Conservation (phyloP, 2,329 filamentous ascomycete species). For the Neofusicoccum sp. region DNA sequence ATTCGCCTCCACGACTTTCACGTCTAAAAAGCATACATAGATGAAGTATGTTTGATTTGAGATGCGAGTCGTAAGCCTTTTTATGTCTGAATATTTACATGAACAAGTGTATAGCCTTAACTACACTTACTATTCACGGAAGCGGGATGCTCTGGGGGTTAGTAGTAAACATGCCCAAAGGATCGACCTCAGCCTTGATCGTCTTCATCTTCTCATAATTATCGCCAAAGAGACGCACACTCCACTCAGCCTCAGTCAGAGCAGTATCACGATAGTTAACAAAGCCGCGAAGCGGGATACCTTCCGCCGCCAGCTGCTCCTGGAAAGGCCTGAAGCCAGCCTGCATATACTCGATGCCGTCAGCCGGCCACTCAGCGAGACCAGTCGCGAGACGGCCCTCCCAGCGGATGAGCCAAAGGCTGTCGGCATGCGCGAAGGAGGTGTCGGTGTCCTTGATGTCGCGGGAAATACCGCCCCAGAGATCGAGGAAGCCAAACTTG, state of each 20-base stretch:
- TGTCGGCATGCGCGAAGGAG: constrained; percentile 25
- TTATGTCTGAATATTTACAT: too few species aligned
- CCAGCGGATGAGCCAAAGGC: constrained; percentile 30
- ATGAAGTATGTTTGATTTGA: too few species aligned
- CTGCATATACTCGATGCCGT: constrained; percentile 28
- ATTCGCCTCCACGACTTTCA: too few species aligned
- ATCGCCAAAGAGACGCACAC: constrained; percentile 25
- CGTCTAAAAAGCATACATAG: too few species aligned
- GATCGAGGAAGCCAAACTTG: constrained; percentile 26
- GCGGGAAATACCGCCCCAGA: constrained; percentile 28
- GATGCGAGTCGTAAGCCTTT: too few species aligned
- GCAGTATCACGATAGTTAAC: constrained; percentile 29
- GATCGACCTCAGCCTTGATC: constrained; percentile 26
- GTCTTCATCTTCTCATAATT: constrained; percentile 27
- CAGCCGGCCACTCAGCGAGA: constrained; percentile 24
- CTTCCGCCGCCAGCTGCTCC: constrained; percentile 23
- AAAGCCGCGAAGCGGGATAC: constrained; percentile 25
- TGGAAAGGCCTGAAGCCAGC: constrained; percentile 25
- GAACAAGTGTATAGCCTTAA: not conserved
- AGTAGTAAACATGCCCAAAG: constrained; percentile 24
- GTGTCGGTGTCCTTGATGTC: constrained; percentile 25
- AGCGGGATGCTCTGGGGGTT: constrained; percentile 26
- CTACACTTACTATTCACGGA: not conserved
- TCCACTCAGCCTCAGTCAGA: constrained; percentile 26
- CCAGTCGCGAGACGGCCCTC: constrained; percentile 23